Base-by-base conservation (phyloP, 1,139 yeast species). In the Geotrichum macrosporum region DNA sequence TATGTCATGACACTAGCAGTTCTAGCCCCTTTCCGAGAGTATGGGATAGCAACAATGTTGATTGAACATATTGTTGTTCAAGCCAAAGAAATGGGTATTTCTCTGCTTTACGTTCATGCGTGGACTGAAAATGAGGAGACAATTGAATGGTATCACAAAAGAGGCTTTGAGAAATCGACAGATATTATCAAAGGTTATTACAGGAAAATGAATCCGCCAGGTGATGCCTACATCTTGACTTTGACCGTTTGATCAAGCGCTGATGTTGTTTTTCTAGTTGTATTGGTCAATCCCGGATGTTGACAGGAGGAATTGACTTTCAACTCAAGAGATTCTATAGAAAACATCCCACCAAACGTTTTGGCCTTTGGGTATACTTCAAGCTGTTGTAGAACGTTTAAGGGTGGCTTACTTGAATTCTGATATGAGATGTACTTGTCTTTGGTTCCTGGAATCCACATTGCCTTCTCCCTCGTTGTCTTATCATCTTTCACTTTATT, bases 1-100 rank as follows among this genome's bases (percentile, higher is more conserved):
- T 77, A 82, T 56, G 72, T 86, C 32, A 84, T 83, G 61, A 72
- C 81, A 2, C 63, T 86, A 39, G 85, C 80, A 0, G 89, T 85
- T 5, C 67, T 84, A 53, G 68, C 75, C 35, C 75, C 78, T 1
- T 86, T 84, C 63, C 68, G 81, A 52, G 63, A 70, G 26, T 68
- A 70, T 53, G 85, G 87, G 0, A 73, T 84, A 37, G 95, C 88
- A n/a, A 62, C 68, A 10, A 66, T 71, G 57, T 70, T 85, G 43
- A 63, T 86, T 45, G 68, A 74, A 2, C 78, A 72, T 63, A 65
- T 83, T 16, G 70, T 78, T 29, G 75, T 74, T 29, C 72, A 77
- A 49, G 76, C 87, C 4, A 73, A 73, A 55, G 64, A 61, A 44
- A 65, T 67, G 46, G 76, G 74, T 55, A 72, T 81, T 33, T 83